Conservation (phyloP, 768 basidiomycete species). For the Phanerochaete carnosa region DNA sequence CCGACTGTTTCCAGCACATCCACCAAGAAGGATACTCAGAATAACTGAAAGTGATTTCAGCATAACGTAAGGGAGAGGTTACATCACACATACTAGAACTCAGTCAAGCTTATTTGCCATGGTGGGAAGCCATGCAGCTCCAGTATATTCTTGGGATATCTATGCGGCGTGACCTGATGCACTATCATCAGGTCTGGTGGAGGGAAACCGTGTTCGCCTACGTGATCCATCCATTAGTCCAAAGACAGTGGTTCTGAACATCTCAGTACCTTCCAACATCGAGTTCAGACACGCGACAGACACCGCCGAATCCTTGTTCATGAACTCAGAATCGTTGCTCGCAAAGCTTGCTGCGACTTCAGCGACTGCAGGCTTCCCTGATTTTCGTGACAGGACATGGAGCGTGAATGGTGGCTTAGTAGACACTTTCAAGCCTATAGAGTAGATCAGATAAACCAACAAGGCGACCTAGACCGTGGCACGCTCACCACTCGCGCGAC, state of each 20-base stretch:
- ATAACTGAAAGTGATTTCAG: constrained; percentile 18
- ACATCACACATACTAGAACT: constrained; percentile 60
- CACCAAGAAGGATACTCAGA: constrained; percentile 9
- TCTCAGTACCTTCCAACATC: constrained; percentile 53
- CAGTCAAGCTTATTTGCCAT: constrained; percentile 81
- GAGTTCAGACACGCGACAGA: constrained; percentile 44
- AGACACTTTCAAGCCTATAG: background rate
- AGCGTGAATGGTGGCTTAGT: constrained; percentile 36
- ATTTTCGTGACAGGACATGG: constrained; percentile 53
- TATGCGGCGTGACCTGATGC: constrained; percentile 48
- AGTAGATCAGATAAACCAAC: background rate
- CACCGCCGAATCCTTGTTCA: constrained; percentile 29
- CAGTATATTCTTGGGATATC: constrained; percentile 39
- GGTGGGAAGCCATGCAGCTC: constrained; percentile 79
- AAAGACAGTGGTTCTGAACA: background rate
- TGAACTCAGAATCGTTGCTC: constrained; percentile 16
- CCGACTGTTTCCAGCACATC: constrained; percentile 2
- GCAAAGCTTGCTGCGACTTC: constrained; percentile 47
- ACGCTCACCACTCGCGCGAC: constrained; percentile 19
- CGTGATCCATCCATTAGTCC: background rate
- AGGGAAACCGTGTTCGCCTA: constrained; percentile 52
- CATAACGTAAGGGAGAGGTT: background rate
- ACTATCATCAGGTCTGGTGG: constrained; percentile 78
- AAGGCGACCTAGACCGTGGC: background rate
- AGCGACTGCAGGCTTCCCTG: constrained; percentile 66